Base-by-base conservation (phyloP, 768 basidiomycete species). In the Leccinum rimulosum region DNA sequence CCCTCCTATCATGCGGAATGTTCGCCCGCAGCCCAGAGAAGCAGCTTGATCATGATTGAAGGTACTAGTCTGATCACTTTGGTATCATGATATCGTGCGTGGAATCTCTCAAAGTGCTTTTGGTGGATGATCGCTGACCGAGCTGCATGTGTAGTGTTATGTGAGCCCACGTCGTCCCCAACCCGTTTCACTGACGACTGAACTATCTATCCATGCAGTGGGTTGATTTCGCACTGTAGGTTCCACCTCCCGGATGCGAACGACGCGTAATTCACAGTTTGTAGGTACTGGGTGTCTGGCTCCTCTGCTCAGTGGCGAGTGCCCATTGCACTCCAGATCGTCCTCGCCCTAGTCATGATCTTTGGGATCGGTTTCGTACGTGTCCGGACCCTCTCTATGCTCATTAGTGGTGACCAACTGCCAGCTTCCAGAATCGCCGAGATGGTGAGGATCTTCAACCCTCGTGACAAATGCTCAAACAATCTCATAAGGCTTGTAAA, bases 41-140 rank as follows among this genome's bases (percentile, higher is more conserved):
- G 87, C 22, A 80, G 82, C 57, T 73, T 86, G 57, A 84, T 88
- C 55, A 84, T 85, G 79, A 79, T 87, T 54, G 84, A 86, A 69
- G 86, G 86, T 4, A 82, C n/a, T n/a, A 22, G 79, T 66, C 71
- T 85, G 17, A 86, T 86, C 62, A 83, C 83, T 0, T 83, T 83
- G 86, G 86, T 50, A 80, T 87, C 66, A 84, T 82, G 79, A 70
- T 86, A 54, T 81, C 83, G 76, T 87, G 70, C 74, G 83, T 80
- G 1, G 15, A 2, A 4, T 54, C 54, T 7, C 51, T 15, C 14
- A 2, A 1, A 33, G 17, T 50, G 15, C 1, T 40, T n/a, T 40
- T 40, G 2, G 2, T n/a, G 17, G 28, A 19, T 49, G 40, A n/a
- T 12, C 4, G 38, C 33, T 64, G 55, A 67, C 2, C 15, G 10